Evolutionary conservation across 2,329 filamentous ascomycete species (phyloP).

Genomic region (Fusarium buharicum): DNA sequence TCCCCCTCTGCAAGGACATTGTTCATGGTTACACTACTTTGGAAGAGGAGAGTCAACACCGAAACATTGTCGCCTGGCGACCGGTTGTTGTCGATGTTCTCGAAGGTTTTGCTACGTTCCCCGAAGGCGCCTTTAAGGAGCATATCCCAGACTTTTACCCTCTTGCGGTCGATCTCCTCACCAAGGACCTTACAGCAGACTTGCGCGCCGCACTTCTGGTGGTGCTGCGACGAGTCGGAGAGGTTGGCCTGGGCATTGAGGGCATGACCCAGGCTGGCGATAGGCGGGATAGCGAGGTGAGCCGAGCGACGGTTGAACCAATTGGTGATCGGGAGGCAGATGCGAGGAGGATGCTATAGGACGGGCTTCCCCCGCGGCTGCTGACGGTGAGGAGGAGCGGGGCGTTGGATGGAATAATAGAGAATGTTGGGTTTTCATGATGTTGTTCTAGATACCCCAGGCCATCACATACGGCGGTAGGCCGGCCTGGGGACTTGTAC

Average conservation of each 20-base stretch:
- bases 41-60: constrained; percentile 95
- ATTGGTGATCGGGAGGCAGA: constrained; percentile 48
- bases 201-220: constrained; percentile 80
- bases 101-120: constrained; percentile 90
- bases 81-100: constrained; percentile 97
- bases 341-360: constrained; percentile 51
- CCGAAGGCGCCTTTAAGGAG: constrained; percentile 78
- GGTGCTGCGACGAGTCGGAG: constrained; percentile 83
- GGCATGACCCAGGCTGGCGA: constrained; percentile 55
- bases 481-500: constrained; percentile 37
- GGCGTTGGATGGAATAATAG: constrained; percentile 47
- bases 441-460: constrained; percentile 38
- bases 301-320: constrained; percentile 46
- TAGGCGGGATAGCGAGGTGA: constrained; percentile 56
- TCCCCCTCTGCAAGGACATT: constrained; percentile 95
- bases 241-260: constrained; percentile 72
- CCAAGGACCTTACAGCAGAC: constrained; percentile 82
- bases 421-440: constrained; percentile 45
- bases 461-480: constrained; percentile 18
- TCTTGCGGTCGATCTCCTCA: constrained; percentile 82
- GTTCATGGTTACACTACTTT: constrained; percentile 84
- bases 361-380: constrained; percentile 15
- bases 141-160: constrained; percentile 89
- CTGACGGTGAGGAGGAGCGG: constrained; percentile 28
- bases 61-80: constrained; percentile 96